Base-by-base conservation (phyloP, 495 filamentous ascomycete genomes). In the Tuber indicum region DNA sequence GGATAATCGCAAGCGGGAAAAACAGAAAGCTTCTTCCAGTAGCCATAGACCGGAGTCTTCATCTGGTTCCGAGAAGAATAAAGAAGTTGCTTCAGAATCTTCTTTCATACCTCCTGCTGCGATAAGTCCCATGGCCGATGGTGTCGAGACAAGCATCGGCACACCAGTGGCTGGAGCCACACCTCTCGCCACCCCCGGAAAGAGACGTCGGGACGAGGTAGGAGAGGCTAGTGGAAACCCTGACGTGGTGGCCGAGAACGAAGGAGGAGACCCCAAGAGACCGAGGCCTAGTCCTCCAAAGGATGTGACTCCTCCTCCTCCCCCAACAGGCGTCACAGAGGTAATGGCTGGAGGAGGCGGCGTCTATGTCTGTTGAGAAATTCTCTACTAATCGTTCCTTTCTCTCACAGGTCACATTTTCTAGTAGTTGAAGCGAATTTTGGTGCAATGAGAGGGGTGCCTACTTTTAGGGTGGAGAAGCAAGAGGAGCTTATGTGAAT, bases 301-400 rank as follows among this genome's bases (percentile, higher is more conserved):
- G 58, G 78, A 80, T 46, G 73, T 80, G 74, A 80, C 77, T 39
- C 62, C 66, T 46, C 62, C 66, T 46, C 78, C 78, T 9, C 78
- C 78, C 71, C 52, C 78, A 41, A 79, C 78, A 69, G 73, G 75
- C 23, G 75, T 72, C 47, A 80, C 77, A 26, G 78, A 80, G 46
- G 74, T 80, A 39, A 80, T 80, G 78, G 78, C 78, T 62, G 78
- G 74, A 39, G 77, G 78, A 19, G 76, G 78, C 17, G 73, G 78
- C 17, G 78, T 80, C 46, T 80, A 80, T 70, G 78, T 80, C 52
- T 80, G 78, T 69, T 80, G 79, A 66, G 58, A 66, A 32, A 66
- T 66, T 66, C 58, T 66, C 58, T 66, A 66, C 58, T 66, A 32
- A 66, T 66, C 58, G 58, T 66, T 66, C 12, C 58, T 32, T 66